A percentile compares a stretch with the other conserved stretches of the same genome.
Conservation (phyloP, 305 asterid species). For the Solanum hybrid region DNA sequence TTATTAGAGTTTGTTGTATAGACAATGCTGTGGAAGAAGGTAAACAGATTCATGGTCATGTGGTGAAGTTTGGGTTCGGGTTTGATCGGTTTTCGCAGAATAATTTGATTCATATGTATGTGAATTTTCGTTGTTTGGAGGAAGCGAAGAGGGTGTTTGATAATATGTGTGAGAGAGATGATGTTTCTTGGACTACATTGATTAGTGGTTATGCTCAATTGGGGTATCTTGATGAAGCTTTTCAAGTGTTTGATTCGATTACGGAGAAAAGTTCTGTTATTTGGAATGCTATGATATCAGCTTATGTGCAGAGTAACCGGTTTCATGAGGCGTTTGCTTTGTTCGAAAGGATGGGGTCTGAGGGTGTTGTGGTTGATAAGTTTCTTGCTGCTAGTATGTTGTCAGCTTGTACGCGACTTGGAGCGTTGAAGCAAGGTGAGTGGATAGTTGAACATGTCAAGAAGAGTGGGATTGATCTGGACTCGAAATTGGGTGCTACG, state of each 20-base stretch:
- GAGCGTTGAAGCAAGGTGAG: constrained; percentile 12
- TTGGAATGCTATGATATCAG: constrained; percentile 82
- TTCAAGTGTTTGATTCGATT: constrained; percentile 43
- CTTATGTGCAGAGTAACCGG: constrained; percentile 46
- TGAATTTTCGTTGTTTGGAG: constrained; percentile 36
- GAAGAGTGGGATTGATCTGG: constrained; percentile 25
- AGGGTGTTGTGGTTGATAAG: constrained; percentile 2
- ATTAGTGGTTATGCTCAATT: constrained; percentile 55
- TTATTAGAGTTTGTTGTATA: constrained; percentile 55
- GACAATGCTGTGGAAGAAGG: constrained; percentile 33
- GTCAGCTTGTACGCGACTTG: constrained; percentile 11
- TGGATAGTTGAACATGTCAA: constrained; percentile 15
- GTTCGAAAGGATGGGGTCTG: constrained; percentile 18
- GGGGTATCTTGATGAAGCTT: constrained; percentile 52
- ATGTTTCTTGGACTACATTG: constrained; percentile 82
- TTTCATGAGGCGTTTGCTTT: constrained; percentile 45
- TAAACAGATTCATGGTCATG: constrained; percentile 63
- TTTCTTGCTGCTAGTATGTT: constrained; percentile 14
- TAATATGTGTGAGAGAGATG: constrained; percentile 36
- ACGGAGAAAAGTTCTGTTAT: constrained; percentile 30
- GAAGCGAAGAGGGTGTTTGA: constrained; percentile 59
- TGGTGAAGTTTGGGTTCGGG: constrained; percentile 50
- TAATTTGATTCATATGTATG: constrained; percentile 76
- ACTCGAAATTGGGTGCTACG: constrained; percentile 37
- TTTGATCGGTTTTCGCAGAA: constrained; percentile 59